A percentile compares a stretch with the other conserved stretches of the same genome.
Evolutionary conservation across 352 stramenopile genomes (phyloP).

Genomic region (Globisporangium okanoganense): DNA sequence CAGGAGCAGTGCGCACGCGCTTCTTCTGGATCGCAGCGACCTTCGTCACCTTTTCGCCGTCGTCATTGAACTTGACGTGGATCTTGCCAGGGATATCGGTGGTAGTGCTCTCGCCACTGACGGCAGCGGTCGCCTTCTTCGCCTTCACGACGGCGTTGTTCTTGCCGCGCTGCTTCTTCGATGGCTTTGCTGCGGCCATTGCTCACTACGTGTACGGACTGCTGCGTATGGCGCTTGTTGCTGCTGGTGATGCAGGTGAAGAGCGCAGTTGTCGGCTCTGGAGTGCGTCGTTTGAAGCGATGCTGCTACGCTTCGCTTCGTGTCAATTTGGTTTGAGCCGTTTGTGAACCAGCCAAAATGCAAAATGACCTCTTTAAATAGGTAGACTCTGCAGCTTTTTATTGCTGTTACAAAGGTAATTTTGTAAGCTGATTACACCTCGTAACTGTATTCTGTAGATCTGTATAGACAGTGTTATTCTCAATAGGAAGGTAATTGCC

Average conservation of each 20-base stretch:
- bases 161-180: slow-evolving; percentile 80
- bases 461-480: neutral
- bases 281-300: slow-evolving; percentile 1
- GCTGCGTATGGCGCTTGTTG: neutral
- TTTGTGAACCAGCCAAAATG: slow-evolving; percentile 14
- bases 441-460: no score
- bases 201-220: neutral
- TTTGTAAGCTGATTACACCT: no score
- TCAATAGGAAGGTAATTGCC: neutral
- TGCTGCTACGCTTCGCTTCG: neutral
- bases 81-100: slow-evolving; percentile 13
- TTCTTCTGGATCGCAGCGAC: slow-evolving; percentile 38
- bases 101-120: slow-evolving; percentile 14
- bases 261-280: neutral
- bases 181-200: slow-evolving; percentile 57
- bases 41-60: slow-evolving; percentile 43
- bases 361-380: neutral
- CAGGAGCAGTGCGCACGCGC: slow-evolving; percentile 22
- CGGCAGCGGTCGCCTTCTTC: slow-evolving; percentile 14
- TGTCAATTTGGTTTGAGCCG: neutral
- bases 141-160: slow-evolving; percentile 36
- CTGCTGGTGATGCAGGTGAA: neutral
- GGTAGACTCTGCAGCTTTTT: neutral
- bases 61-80: slow-evolving; percentile 68
- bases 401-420: neutral